phyloP scores from a whole-genome alignment of 495 filamentous ascomycete genomes.

The Tuber aestivum region DNA sequence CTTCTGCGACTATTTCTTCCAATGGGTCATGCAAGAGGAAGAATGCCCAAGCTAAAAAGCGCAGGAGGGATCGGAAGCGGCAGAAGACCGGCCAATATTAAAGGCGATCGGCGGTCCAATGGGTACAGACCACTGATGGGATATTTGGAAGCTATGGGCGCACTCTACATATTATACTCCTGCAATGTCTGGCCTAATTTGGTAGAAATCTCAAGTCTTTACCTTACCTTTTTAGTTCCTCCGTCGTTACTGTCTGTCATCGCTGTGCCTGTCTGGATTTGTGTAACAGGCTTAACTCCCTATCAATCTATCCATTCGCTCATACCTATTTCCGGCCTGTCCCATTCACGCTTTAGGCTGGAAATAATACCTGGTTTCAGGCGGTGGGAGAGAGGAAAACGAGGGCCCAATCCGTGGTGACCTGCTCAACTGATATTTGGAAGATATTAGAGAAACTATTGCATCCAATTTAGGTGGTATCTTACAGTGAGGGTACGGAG shows the following conservation, averaged over 20 bases:
- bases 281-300: neutral
- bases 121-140: neutral
- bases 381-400: neutral
- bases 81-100: neutral
- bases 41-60: neutral
- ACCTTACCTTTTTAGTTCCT: neutral
- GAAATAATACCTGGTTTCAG: neutral
- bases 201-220: neutral
- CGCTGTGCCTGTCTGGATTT: neutral
- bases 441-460: neutral
- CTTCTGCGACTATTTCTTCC: neutral
- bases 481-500: neutral
- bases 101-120: neutral
- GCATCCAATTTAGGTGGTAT: neutral
- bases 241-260: neutral
- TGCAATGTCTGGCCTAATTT: neutral
- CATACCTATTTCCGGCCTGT: neutral
- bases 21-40: neutral
- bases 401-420: neutral
- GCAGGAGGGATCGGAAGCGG: neutral
- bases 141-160: neutral
- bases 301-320: neutral
- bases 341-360: neutral
- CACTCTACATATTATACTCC: neutral
- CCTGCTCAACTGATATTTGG: neutral